Evolutionary conservation across 805 yeast species (phyloP), one percentile per base, ranked within the genome.

Genomic region (Metschnikowia continentalis): DNA sequence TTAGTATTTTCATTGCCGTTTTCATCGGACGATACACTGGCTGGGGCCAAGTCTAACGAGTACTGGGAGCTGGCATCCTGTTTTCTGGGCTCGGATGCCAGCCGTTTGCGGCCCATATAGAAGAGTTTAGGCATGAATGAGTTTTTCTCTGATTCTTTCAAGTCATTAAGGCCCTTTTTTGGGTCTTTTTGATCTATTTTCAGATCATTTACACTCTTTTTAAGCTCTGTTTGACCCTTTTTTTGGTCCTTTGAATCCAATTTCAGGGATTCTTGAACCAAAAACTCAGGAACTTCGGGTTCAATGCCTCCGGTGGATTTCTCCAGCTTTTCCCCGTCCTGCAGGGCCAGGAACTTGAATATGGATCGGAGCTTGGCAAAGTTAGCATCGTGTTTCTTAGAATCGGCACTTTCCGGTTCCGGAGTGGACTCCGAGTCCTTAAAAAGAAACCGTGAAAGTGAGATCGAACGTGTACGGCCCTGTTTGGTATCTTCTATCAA

Each of bases 391-490:
- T 6, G 36, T 19, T 50, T 49, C 15, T 46, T 42, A 14, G n/a
- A 15, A 8, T 40, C 43, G 8, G n/a, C 42, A 8, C 32, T n/a
- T 10, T 42, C 38, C 19, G 38, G 32, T 11, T 42, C 45, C 13
- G 45, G 45, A 26, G n/a, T 19, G 22, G 51, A 36, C 35, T 52
- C 59, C n/a, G 62, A 60, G 33, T 62, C 62, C 47, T 56, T 62
- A 49, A 65, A 65, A 23, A 67, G 56, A 35, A 68, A 62, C 38
- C 62, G 56, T 14, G 68, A 51, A 35, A 68, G 45, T 35, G 70
- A 64, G 3, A 66, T 64, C 32, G 71, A 64, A 32, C 70, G 40
- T 38, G 48, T 57, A 13, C 39, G 32, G 13, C 47, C 37, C 5
- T 35, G 33, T 15, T 52, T 48, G 35, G 38, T n/a, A 3, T 32